Evolutionary conservation across 2,329 filamentous ascomycete genomes (phyloP).

Genomic region (Colletotrichum eremochloae): DNA sequence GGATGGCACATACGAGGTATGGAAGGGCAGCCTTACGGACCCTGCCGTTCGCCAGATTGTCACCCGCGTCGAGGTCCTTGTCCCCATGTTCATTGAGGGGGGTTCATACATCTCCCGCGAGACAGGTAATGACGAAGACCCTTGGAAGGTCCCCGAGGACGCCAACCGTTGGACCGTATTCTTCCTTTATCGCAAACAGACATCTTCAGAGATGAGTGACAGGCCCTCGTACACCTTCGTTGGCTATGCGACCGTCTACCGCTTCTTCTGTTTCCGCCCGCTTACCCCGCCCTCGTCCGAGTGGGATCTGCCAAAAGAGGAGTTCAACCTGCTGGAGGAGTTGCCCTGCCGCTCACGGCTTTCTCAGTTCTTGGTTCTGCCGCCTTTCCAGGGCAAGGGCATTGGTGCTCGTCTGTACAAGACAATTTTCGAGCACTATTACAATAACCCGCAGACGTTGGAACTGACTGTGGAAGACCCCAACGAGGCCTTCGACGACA

Average conservation of each 20-base stretch:
- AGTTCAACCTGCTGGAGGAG: conserved; percentile 66
- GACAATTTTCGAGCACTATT: conserved; percentile 79
- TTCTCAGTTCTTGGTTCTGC: conserved; percentile 93
- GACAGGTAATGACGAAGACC: conserved; percentile 54
- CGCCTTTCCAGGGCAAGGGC: conserved; percentile 85
- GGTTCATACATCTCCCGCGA: conserved; percentile 77
- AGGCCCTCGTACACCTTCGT: conserved; percentile 81
- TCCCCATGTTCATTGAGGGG: conserved; percentile 92
- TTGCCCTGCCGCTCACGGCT: conserved; percentile 85
- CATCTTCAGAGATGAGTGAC: conserved; percentile 53
- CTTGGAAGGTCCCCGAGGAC: conserved; percentile 57
- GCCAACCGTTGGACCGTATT: conserved; percentile 93
- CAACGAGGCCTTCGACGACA: conserved; percentile 85
- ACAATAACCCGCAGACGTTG: conserved; percentile 75
- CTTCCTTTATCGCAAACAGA: conserved; percentile 80
- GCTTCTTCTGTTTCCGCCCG: conserved; percentile 78
- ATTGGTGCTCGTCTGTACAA: conserved; percentile 86
- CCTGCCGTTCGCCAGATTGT: conserved; percentile 77
- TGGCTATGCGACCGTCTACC: conserved; percentile 92
- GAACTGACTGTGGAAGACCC: conserved; percentile 97
- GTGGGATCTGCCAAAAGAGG: conserved; percentile 60
- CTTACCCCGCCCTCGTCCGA: conserved; percentile 59
- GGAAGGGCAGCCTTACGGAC: conserved; percentile 82
- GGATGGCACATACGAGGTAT: conserved; percentile 82
- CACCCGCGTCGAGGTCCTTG: conserved; percentile 84